Percentiles rank a stretch among this genome's conserved stretches.
These are phyloP conservation scores for Boletus sensibilis DNA, from an alignment of 768 basidiomycete species.

Conservation along the genomic window DNA sequence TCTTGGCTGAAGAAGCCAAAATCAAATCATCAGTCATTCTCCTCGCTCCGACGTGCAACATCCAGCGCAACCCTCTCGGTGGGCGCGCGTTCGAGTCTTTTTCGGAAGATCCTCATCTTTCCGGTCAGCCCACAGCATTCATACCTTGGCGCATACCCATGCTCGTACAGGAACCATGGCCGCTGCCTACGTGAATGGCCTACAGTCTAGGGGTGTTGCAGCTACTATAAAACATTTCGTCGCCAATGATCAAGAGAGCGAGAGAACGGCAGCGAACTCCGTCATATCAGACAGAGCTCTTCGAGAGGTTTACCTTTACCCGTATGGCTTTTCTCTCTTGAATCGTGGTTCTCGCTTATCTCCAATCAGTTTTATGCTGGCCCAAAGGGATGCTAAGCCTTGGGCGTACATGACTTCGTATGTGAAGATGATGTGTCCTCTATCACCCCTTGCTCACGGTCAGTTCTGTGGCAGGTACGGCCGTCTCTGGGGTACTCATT, in stretches of 20 bases:
- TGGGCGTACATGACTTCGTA: not conserved
- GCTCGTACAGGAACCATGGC: not conserved
- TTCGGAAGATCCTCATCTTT: not conserved
- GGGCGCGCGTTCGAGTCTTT: not conserved
- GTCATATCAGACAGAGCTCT: not conserved
- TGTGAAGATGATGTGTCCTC: not conserved
- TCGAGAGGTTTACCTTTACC: not conserved
- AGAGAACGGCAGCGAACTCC: not conserved
- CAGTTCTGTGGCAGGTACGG: not conserved
- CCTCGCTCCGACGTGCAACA: not conserved
- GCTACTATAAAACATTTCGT: not conserved
- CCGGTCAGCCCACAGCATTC: not conserved
- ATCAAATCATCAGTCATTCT: not conserved
- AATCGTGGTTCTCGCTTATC: not conserved
- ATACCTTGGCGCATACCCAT: not conserved
- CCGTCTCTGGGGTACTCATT: not conserved
- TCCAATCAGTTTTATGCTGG: not conserved
- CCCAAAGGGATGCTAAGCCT: not conserved
- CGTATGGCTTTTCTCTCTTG: not conserved
- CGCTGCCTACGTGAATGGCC: not conserved
- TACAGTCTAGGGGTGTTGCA: not conserved
- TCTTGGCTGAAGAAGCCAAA: not conserved
- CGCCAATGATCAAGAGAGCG: not conserved
- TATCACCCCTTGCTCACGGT: not conserved
- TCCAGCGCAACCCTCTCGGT: not conserved